phyloP scores from a whole-genome alignment of 805 yeast genomes.

The Ogataea paradorogensis region DNA sequence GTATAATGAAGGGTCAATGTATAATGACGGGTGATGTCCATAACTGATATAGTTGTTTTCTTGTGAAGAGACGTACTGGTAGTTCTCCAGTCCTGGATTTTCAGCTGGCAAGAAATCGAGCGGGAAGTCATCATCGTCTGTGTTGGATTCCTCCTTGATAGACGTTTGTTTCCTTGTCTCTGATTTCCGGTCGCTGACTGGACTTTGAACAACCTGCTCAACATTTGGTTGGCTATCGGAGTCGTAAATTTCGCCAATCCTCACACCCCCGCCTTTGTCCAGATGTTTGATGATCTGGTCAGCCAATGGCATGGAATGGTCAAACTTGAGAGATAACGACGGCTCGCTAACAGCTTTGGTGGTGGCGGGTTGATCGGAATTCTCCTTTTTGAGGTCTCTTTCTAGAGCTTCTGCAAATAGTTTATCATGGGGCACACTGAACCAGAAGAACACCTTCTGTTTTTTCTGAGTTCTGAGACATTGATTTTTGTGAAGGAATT shows the following conservation, averaged over 20 bases:
- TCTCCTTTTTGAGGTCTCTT: conserved; percentile 82
- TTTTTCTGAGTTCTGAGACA: conserved; percentile 94
- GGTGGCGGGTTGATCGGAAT: conserved; percentile 57
- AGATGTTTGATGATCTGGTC: conserved; percentile 46
- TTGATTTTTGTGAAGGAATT: conserved; percentile 77
- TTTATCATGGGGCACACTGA: conserved; percentile 90
- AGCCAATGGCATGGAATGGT: conserved; percentile 47
- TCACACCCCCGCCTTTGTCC: conserved; percentile 15
- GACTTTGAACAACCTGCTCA: conserved; percentile 16
- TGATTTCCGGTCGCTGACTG: conserved; percentile 11
- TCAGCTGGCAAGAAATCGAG: conserved; percentile 52
- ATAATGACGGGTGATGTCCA: conserved; percentile 23
- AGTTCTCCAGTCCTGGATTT: conserved; percentile 18
- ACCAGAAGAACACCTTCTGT: conserved; percentile 96
- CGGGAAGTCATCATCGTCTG: conserved; percentile 66
- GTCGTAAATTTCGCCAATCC: conserved; percentile 17
- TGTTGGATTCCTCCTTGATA: conserved; percentile 20
- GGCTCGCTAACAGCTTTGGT: conserved; percentile 76
- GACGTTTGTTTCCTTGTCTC: neutral
- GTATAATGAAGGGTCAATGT: conserved; percentile 27
- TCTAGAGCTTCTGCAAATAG: conserved; percentile 91
- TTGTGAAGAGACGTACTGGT: conserved; percentile 32
- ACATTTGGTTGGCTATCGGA: conserved; percentile 11
- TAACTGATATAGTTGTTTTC: conserved; percentile 19
- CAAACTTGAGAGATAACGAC: conserved; percentile 70